Conservation (phyloP, 345 rosid species). For the Durio zibethinus region DNA sequence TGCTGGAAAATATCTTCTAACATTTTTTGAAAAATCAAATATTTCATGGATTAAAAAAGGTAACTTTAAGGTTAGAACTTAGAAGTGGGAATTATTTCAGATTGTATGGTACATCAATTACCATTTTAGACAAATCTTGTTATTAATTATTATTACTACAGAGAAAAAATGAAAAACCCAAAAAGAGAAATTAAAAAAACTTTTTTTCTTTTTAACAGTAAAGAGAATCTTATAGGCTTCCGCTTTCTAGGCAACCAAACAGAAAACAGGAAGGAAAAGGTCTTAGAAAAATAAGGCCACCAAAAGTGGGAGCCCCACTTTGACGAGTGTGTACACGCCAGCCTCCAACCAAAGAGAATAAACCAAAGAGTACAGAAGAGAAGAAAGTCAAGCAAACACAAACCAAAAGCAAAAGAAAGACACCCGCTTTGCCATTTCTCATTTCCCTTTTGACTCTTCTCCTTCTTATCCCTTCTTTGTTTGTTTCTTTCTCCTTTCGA, state of each 20-base stretch:
- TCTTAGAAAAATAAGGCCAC: constrained; percentile 6
- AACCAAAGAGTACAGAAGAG: background rate
- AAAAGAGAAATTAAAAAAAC: no score
- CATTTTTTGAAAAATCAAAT: no score
- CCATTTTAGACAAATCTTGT: no score
- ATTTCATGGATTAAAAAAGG: no score
- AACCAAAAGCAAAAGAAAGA: background rate
- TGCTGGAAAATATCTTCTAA: no score
- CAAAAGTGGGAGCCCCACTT: background rate
- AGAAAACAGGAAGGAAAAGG: background rate
- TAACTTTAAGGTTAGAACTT: no score
- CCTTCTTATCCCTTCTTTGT: background rate
- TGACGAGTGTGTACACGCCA: constrained; percentile 27
- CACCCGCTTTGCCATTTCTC: constrained; percentile 26
- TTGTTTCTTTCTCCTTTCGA: constrained; percentile 8
- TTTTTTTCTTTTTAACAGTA: no score
- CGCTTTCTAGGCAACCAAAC: background rate
- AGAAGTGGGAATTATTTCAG: no score
- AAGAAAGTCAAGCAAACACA: constrained; percentile 9
- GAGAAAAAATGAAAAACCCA: no score
- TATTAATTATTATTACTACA: no score
- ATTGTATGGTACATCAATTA: no score
- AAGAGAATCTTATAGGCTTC: background rate
- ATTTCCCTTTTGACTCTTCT: constrained; percentile 7
- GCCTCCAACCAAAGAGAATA: constrained; percentile 13